Percentiles rank a stretch among this genome's conserved stretches.
Evolutionary conservation across 2,329 filamentous ascomycete species (phyloP).

Genomic region (Cladosporium cucumerinum): DNA sequence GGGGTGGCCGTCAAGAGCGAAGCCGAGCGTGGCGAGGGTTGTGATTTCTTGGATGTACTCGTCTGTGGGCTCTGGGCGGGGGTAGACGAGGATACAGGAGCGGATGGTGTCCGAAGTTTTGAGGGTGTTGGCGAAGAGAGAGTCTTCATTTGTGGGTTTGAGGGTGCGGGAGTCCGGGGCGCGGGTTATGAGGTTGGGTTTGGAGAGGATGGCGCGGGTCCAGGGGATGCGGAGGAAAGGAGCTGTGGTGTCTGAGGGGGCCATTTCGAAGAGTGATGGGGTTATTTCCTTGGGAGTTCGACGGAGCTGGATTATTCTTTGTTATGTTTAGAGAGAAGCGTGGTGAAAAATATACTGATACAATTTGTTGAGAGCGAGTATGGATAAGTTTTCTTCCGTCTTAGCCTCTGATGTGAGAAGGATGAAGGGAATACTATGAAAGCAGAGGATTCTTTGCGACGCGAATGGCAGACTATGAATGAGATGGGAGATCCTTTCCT

Average conservation of each 20-base stretch:
- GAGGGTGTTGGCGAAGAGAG: conserved; percentile 53
- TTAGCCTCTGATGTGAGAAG: neutral
- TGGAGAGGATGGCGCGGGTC: conserved; percentile 28
- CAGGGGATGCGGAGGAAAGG: conserved; percentile 34
- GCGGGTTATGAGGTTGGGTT: conserved; percentile 39
- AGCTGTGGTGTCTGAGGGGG: conserved; percentile 25
- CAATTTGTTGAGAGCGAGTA: conserved; percentile 1
- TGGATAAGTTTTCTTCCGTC: conserved; percentile 1
- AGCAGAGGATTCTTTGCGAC: neutral
- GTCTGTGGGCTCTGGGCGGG: conserved; percentile 30
- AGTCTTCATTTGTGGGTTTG: conserved; percentile 47
- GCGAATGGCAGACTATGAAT: neutral
- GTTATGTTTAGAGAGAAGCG: neutral
- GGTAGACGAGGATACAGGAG: conserved; percentile 45
- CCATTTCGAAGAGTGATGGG: conserved; percentile 11
- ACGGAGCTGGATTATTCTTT: neutral
- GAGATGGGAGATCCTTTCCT: neutral
- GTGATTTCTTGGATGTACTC: conserved; percentile 35
- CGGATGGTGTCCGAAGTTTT: conserved; percentile 50
- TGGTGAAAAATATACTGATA: neutral
- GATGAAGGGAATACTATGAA: neutral
- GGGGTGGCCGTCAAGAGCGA: conserved; percentile 53
- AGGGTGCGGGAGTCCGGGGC: conserved; percentile 37
- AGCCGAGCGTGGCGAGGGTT: conserved; percentile 46
- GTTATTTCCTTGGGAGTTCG: neutral